Base-by-base conservation (phyloP, 2,329 filamentous ascomycete genomes). In the Akanthomyces uredinophilus region DNA sequence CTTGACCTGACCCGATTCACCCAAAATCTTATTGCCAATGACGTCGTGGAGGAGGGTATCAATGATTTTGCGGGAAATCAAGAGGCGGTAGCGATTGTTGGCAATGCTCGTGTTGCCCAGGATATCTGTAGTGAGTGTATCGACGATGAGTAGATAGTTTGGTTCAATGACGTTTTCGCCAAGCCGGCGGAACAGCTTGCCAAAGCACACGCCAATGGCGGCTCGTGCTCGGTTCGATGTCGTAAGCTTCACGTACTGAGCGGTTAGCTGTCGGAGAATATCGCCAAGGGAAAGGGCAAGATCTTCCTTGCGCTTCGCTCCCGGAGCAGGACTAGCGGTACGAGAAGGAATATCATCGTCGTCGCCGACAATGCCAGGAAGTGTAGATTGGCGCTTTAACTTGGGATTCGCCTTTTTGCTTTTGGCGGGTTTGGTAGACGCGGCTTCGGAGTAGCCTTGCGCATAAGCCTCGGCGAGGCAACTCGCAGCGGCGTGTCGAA, bases 181-280 rank as follows among this genome's bases (percentile, higher is more conserved):
- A 11, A 99, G 77, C 16, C 87, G 86, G 66, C 86, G 87, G 55
- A 98, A 79, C 10, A 96, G 83, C 68, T 89, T 89, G 64, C 90
- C 88, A 72, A 97, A 98, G 76, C 92, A 96, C 11, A 96, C 82
- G 7, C 91, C 90, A 59, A 99, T 86, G 8, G 90, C 92, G 43
- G 92, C 90, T 66, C 95, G 86, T 24, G 88, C 84, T 69, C 85
- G 88, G 73, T 95, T 96, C 1, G 89, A 89, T 0, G 92, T 95
- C 3, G 89, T 87, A 61, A 86, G 80, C 68, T 87, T 88, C 64
- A 89, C 85, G 70, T 96, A 99, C 37, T 96, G 92, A 6, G 78
- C 81, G 0, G 92, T 92, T 11, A 99, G 77, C 44, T 90, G 87
- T 66, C 86, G 89, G 63, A 98, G 78, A 62, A 97, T 86, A 66